Evolutionary conservation across 257 asterid species (phyloP).

Genomic region (Rehmannia glutinosa): DNA sequence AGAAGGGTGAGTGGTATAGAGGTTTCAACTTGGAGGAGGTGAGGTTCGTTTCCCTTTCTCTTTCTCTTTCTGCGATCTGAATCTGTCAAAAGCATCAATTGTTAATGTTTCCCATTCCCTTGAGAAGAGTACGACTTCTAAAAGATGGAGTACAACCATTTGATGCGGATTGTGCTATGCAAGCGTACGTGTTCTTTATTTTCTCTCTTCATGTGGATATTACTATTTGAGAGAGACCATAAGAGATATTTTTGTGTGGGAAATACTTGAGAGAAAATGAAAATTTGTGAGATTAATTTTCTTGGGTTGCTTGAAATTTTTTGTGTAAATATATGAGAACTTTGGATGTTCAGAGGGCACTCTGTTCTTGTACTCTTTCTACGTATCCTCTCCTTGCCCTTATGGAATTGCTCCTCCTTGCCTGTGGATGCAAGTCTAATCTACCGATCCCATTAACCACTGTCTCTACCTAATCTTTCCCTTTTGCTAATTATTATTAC

Average conservation of each 20-base stretch:
- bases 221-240: not conserved
- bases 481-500: no score
- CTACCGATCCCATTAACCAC: not conserved
- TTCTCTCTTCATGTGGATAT: not conserved
- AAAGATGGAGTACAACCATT: constrained; percentile 20
- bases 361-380: no score
- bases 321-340: no score
- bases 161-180: constrained; percentile 25
- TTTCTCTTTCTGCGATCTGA: not conserved
- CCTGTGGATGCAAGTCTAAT: not conserved
- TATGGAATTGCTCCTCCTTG: no score
- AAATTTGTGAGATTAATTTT: not conserved
- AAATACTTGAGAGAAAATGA: not conserved
- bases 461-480: not conserved
- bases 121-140: constrained; percentile 15
- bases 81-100: not conserved
- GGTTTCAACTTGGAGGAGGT: constrained; percentile 81
- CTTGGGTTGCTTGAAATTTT: not conserved
- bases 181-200: constrained; percentile 9
- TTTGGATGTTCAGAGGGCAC: no score
- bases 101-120: constrained; percentile 10
- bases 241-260: no score
- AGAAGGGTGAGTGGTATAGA: constrained; percentile 21
- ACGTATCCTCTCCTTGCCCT: no score
- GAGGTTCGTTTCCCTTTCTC: constrained; percentile 55